A percentile compares a stretch with the other conserved stretches of the same genome.
Conservation (phyloP, 2,329 filamentous ascomycete genomes). For the Trichophyton rubrum region DNA sequence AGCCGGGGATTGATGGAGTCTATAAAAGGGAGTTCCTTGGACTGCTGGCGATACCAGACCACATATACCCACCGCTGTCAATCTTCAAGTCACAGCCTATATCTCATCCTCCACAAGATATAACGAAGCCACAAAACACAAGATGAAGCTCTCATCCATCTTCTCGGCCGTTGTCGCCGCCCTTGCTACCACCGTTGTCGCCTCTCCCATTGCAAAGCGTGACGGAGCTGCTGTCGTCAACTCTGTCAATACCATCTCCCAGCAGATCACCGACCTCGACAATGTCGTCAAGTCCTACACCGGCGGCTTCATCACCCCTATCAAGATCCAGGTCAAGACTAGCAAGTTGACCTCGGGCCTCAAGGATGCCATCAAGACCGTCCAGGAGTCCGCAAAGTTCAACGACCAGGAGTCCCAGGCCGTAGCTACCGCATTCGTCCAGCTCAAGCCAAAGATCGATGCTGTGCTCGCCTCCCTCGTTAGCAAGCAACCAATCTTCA, state of each 20-base stretch:
- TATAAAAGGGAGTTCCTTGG: neutral
- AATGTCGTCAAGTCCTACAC: neutral
- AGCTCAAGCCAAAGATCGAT: neutral
- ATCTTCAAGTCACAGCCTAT: neutral
- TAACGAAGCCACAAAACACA: neutral
- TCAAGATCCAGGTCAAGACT: conserved; percentile 1
- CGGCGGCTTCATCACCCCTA: neutral
- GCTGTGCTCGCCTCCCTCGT: neutral
- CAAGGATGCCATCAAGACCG: neutral
- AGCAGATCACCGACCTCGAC: neutral
- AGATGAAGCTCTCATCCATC: neutral
- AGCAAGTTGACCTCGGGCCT: neutral
- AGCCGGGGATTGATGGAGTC: neutral
- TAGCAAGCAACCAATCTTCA: conserved; percentile 1
- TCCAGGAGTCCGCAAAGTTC: neutral
- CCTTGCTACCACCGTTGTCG: neutral
- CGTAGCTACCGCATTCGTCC: neutral
- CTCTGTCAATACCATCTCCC: neutral
- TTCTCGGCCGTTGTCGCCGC: neutral
- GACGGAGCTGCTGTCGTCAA: neutral
- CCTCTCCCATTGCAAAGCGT: neutral
- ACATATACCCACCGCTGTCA: neutral
- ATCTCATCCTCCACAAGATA: neutral
- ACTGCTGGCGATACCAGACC: neutral
- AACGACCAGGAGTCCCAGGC: conserved; percentile 2